Conservation (phyloP, 2,329 filamentous ascomycete genomes). For the Hyphodiscus sp. region DNA sequence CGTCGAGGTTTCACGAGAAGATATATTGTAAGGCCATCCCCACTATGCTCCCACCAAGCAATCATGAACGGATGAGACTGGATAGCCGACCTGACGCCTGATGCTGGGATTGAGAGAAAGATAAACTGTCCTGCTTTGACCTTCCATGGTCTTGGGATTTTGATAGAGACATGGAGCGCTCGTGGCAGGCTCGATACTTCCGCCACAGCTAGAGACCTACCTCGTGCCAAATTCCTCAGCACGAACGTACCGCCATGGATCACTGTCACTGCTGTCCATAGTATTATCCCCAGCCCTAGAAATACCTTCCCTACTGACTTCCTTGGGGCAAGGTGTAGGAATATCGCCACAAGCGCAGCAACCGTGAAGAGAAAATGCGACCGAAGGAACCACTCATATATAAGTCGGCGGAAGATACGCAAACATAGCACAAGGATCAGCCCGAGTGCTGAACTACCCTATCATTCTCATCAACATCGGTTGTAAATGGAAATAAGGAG, state of each 20-base stretch:
- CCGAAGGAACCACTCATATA: conserved; percentile 13
- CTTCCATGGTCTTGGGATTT: conserved; percentile 7
- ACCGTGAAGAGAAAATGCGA: conserved; percentile 6
- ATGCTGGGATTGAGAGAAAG: conserved; percentile 10
- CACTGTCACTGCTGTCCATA: conserved; percentile 1
- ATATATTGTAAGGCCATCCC: conserved; percentile 8
- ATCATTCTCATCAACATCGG: not conserved
- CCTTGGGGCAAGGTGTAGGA: conserved; percentile 5
- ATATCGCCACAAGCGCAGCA: conserved; percentile 1
- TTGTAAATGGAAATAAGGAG: not conserved
- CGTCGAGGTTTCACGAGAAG: conserved; percentile 10
- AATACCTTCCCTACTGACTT: conserved; percentile 8
- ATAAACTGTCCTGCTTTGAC: conserved; percentile 11
- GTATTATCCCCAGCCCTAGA: conserved; percentile 6
- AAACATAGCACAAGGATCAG: conserved; percentile 10
- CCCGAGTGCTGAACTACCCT: conserved; percentile 5
- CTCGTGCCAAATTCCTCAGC: conserved; percentile 9
- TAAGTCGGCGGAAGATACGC: not conserved
- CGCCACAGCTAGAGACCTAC: too few species aligned
- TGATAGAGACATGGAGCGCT: conserved; percentile 10
- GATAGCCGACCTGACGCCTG: conserved; percentile 6
- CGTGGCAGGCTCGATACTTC: conserved; percentile 4
- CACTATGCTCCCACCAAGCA: conserved; percentile 10
- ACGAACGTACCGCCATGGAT: conserved; percentile 9
- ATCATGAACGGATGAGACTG: conserved; percentile 14